These are phyloP conservation scores for Kodamaea sp. DNA, from an alignment of 1,139 yeast species.

Conservation along the genomic window DNA sequence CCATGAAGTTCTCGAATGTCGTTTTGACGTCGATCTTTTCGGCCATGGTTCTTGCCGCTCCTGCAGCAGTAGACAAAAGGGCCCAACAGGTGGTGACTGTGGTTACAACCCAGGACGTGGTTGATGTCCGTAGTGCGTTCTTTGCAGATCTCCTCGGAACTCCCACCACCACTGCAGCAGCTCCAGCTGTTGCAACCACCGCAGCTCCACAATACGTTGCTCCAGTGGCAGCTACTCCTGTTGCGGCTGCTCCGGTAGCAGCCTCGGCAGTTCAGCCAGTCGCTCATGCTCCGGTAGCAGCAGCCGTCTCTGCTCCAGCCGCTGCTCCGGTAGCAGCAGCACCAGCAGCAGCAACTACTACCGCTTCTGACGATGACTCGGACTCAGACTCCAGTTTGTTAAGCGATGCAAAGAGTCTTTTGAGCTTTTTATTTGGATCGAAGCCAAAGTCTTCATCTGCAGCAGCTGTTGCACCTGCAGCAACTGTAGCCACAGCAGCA, in stretches of 20 bases:
- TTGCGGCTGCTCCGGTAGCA: conserved; percentile 9
- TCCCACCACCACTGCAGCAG: conserved; percentile 16
- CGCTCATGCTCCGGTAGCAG: conserved; percentile 8
- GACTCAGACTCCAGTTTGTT: conserved; percentile 7
- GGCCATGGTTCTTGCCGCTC: conserved; percentile 15
- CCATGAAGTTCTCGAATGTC: conserved; percentile 13
- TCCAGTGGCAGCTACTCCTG: conserved; percentile 8
- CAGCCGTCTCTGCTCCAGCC: conserved; percentile 8
- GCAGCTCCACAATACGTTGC: conserved; percentile 10
- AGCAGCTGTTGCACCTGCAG: conserved; percentile 6
- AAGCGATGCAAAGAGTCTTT: conserved; percentile 13
- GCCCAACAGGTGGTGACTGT: conserved; percentile 19
- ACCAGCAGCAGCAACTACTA: conserved; percentile 10
- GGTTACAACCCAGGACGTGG: conserved; percentile 15
- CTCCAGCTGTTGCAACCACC: conserved; percentile 13
- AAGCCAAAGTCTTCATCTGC: conserved; percentile 2
- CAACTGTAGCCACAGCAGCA: conserved; percentile 5
- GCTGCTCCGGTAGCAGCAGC: conserved; percentile 11
- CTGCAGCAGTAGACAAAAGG: conserved; percentile 14
- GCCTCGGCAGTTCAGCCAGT: conserved; percentile 8
- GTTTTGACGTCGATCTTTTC: conserved; percentile 12
- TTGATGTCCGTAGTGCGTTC: not conserved
- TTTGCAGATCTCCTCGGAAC: conserved; percentile 17
- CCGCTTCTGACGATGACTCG: conserved; percentile 8
- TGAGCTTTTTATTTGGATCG: conserved; percentile 14